A percentile compares a stretch with the other conserved stretches of the same genome.
Conservation (phyloP, 305 asterid genomes). For the Plantago lanceolata region DNA sequence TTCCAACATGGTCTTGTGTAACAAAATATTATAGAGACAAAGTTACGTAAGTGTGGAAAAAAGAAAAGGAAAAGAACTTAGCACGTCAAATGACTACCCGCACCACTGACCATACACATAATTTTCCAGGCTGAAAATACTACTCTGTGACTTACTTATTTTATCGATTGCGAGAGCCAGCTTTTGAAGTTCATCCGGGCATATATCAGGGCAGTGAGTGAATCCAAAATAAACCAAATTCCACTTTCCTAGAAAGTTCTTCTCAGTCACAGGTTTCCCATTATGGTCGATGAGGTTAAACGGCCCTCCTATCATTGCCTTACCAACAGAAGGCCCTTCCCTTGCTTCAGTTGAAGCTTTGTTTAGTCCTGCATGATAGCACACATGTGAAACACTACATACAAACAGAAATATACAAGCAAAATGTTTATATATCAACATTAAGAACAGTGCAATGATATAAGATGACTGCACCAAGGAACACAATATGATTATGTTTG, state of each 20-base stretch:
- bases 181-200: constrained; percentile 91
- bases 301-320: constrained; percentile 88
- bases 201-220: constrained; percentile 97
- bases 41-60: neutral
- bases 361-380: constrained; percentile 49
- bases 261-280: constrained; percentile 74
- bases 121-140: neutral
- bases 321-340: constrained; percentile 83
- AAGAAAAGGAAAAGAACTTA: neutral
- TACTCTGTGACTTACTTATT: constrained; percentile 55
- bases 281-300: constrained; percentile 80
- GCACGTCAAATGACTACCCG: neutral
- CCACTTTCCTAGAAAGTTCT: constrained; percentile 80
- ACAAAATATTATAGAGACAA: neutral
- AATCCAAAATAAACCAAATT: constrained; percentile 78
- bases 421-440: neutral
- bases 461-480: neutral
- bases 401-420: neutral
- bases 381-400: neutral
- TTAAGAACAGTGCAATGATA: neutral
- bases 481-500: neutral
- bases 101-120: neutral
- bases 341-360: constrained; percentile 55
- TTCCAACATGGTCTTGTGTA: neutral
- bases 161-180: constrained; percentile 76